phyloP scores from a whole-genome alignment of 1,284 basidiomycete species.

The Neotropicomus parvogracilis region DNA sequence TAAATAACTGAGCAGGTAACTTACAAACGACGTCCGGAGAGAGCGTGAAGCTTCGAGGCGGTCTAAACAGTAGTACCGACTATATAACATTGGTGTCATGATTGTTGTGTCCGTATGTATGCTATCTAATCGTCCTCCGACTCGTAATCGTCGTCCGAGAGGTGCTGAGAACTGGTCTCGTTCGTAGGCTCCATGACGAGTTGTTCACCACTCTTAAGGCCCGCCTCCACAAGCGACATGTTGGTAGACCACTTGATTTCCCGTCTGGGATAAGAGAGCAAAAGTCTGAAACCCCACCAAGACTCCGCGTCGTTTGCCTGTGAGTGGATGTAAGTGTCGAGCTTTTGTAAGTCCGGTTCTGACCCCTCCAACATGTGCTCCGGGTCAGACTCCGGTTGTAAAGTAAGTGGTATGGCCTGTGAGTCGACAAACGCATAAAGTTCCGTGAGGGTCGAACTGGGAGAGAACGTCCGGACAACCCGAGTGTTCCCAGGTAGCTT shows the following conservation, averaged over 20 bases:
- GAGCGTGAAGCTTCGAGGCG: too few relatives aligned
- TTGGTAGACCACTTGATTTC: constrained; percentile 53
- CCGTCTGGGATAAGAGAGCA: constrained; percentile 65
- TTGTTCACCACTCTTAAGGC: constrained; percentile 61
- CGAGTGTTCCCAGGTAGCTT: constrained; percentile 65
- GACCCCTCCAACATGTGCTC: constrained; percentile 36
- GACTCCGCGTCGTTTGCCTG: constrained; percentile 33
- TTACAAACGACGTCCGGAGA: too few relatives aligned
- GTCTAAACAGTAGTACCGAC: too few relatives aligned
- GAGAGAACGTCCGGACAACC: constrained; percentile 54
- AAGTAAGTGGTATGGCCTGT: constrained; percentile 41
- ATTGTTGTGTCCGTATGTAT: too few relatives aligned
- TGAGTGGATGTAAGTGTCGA: constrained; percentile 40
- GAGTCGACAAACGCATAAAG: constrained; percentile 71
- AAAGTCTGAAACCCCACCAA: constrained; percentile 74
- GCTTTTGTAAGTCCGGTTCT: constrained; percentile 36
- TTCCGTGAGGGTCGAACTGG: constrained; percentile 50
- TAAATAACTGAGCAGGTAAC: too few relatives aligned
- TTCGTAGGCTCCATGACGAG: constrained; percentile 63
- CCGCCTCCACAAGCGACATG: constrained; percentile 48
- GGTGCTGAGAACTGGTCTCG: constrained; percentile 8
- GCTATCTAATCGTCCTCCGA: constrained; percentile 58
- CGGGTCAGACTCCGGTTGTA: constrained; percentile 43
- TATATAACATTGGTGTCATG: too few relatives aligned
- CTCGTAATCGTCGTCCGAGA: constrained; percentile 53